phyloP scores from a whole-genome alignment of 805 yeast species.

The Saccharomycopsis sp. region DNA sequence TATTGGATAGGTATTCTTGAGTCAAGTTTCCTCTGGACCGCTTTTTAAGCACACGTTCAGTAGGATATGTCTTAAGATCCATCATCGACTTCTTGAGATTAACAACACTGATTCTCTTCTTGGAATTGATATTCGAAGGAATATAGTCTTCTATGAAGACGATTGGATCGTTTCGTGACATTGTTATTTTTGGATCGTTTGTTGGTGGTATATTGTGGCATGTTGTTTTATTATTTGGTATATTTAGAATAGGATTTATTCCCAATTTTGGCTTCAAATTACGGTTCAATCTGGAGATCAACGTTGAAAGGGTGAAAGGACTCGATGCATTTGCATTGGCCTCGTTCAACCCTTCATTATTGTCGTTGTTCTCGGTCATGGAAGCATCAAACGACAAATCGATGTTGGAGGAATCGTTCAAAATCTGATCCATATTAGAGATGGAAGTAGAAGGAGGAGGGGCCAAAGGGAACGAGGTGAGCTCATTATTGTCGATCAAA shows the following conservation, averaged over 20 bases:
- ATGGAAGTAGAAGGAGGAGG: constrained; percentile 26
- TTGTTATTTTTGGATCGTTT: constrained; percentile 20
- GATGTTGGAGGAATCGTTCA: constrained; percentile 18
- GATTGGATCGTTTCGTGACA: constrained; percentile 26
- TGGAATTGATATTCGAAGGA: constrained; percentile 24
- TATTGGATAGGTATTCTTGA: neutral
- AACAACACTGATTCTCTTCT: constrained; percentile 29
- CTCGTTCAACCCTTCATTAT: neutral
- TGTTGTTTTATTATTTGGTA: neutral
- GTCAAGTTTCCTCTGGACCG: constrained; percentile 8
- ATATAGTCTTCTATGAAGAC: constrained; percentile 56
- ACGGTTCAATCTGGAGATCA: neutral
- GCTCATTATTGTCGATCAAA: constrained; percentile 30
- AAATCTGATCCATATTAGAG: constrained; percentile 20
- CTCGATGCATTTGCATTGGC: neutral
- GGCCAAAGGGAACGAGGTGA: constrained; percentile 34
- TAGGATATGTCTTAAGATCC: constrained; percentile 10
- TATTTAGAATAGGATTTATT: neutral
- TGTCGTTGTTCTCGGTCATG: neutral
- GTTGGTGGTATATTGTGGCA: constrained; percentile 7
- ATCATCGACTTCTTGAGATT: constrained; percentile 30
- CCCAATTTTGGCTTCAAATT: neutral
- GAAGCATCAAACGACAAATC: constrained; percentile 13
- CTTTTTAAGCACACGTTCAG: constrained; percentile 7
- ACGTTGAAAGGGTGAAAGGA: neutral